These are phyloP conservation scores for Acanthamoeba pearcei DNA, from an alignment of 208 protist genomes.

Conservation along the genomic window DNA sequence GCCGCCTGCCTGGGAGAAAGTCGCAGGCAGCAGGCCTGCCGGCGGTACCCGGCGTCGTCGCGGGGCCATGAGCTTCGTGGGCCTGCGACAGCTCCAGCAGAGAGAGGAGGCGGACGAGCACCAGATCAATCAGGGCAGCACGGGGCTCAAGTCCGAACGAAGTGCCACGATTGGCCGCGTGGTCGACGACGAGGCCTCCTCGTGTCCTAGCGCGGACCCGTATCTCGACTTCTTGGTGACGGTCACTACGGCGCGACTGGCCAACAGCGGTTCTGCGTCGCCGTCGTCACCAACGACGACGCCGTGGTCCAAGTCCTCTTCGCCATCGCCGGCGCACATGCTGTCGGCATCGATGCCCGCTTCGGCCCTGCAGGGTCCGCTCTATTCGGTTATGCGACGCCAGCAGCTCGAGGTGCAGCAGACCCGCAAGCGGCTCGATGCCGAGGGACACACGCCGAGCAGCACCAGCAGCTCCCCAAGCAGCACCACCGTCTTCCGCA, in stretches of 20 bases:
- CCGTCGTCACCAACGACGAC: background rate
- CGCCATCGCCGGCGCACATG: background rate
- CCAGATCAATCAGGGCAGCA: too few species aligned
- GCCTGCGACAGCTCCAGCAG: slow-evolving; percentile 4
- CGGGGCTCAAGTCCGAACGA: background rate
- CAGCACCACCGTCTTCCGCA: background rate
- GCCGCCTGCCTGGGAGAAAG: background rate
- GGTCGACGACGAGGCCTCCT: background rate
- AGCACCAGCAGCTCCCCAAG: background rate
- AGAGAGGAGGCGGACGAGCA: background rate
- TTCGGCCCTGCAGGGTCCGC: background rate
- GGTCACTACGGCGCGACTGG: background rate
- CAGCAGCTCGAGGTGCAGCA: slow-evolving; percentile 27
- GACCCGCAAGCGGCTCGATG: background rate
- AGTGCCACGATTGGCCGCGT: background rate
- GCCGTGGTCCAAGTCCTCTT: background rate
- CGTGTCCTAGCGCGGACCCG: background rate
- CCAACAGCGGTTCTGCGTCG: background rate
- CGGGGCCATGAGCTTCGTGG: slow-evolving; percentile 18
- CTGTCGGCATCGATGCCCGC: background rate
- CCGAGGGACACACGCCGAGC: background rate
- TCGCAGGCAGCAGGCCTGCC: background rate
- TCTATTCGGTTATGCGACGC: slow-evolving; percentile 26
- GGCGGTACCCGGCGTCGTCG: background rate
- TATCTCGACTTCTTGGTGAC: slow-evolving; percentile 46